Percentiles rank a stretch among this genome's conserved stretches.
These are phyloP conservation scores for Nevesoporus exiguus DNA, from an alignment of 768 basidiomycete genomes.

Conservation along the genomic window DNA sequence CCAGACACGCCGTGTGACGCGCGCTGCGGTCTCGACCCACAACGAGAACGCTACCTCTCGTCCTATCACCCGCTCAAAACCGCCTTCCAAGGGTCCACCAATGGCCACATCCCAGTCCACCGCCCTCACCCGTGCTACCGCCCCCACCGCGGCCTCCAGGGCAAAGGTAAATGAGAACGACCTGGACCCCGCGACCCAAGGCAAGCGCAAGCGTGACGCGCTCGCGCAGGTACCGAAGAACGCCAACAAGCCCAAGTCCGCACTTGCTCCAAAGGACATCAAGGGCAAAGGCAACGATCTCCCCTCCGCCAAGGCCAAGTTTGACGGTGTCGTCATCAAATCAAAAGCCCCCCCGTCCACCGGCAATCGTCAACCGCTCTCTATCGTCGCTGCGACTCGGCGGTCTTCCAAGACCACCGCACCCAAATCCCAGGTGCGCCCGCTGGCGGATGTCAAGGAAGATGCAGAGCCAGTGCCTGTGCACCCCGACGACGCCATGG, in stretches of 20 bases:
- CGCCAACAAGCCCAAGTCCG: conserved; percentile 36
- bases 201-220: conserved; percentile 74
- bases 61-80: conserved; percentile 60
- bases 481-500: conserved; percentile 51
- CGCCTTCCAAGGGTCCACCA: conserved; percentile 37
- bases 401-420: conserved; percentile 33
- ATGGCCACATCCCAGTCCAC: conserved; percentile 35
- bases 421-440: conserved; percentile 18
- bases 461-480: conserved; percentile 15
- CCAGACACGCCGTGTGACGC: conserved; percentile 64
- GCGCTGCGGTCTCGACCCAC: conserved; percentile 48
- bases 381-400: conserved; percentile 47
- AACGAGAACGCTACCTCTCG: conserved; percentile 73
- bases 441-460: conserved; percentile 31
- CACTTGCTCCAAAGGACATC: conserved; percentile 31
- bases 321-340: conserved; percentile 64
- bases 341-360: conserved; percentile 34
- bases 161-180: conserved; percentile 40
- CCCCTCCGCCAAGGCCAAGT: conserved; percentile 43
- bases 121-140: conserved; percentile 41
- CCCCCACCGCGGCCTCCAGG: conserved; percentile 36
- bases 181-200: conserved; percentile 45
- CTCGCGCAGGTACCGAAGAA: conserved; percentile 69
- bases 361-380: conserved; percentile 50
- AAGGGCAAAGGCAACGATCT: conserved; percentile 58